Percentiles rank a stretch among this genome's conserved stretches.
Conservation (phyloP, 306 rosid species). For the Mucuna pruriens region DNA sequence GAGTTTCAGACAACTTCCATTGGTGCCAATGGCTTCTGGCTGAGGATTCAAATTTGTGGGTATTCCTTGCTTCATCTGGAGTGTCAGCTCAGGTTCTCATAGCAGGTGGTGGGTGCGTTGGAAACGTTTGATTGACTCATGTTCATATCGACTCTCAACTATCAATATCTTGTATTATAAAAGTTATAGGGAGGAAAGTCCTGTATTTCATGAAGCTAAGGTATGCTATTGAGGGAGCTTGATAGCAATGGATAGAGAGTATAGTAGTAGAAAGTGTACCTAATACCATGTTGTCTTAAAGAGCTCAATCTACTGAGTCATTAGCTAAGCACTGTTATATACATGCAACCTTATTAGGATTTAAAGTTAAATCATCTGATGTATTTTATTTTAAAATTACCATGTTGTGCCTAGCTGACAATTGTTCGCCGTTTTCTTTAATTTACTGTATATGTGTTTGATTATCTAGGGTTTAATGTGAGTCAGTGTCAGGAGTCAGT, state of each 20-base stretch:
- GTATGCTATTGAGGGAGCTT: neutral
- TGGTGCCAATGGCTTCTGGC: neutral
- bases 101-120: neutral
- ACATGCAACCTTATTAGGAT: neutral
- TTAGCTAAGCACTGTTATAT: neutral
- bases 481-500: too few species aligned
- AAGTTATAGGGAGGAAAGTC: neutral
- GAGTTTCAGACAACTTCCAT: neutral
- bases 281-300: neutral
- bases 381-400: neutral
- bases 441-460: neutral
- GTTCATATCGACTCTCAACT: neutral
- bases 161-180: neutral
- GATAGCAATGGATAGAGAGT: neutral
- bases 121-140: neutral
- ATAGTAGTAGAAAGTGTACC: neutral
- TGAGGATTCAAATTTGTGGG: neutral
- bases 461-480: too few species aligned
- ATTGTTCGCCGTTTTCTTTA: neutral
- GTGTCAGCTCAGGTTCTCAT: neutral
- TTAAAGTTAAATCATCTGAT: neutral
- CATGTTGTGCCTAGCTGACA: neutral
- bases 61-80: neutral
- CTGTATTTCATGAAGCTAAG: slow-evolving; percentile 4
- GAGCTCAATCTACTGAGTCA: neutral